phyloP scores from a whole-genome alignment of 768 basidiomycete genomes.

The Calocybe gangraenosa region DNA sequence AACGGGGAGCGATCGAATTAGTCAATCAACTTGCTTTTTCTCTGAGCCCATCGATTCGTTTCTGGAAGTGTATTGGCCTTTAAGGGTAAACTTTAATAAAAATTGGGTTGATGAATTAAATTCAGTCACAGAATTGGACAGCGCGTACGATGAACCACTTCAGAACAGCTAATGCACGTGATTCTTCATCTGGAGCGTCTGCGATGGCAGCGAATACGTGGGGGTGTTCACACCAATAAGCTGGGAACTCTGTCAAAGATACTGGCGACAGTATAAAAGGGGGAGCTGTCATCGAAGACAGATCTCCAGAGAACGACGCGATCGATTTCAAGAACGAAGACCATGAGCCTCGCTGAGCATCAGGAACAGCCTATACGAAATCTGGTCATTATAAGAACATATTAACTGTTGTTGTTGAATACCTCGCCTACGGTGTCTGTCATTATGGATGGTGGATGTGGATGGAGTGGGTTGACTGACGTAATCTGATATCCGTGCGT shows the following conservation, averaged over 20 bases:
- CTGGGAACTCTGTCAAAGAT: conserved; percentile 93
- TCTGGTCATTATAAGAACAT: too few species aligned
- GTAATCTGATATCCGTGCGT: conserved; percentile 13
- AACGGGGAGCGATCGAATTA: background rate
- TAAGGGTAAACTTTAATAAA: conserved; percentile 71
- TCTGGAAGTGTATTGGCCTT: conserved; percentile 91
- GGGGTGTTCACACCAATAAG: conserved; percentile 97
- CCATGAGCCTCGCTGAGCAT: conserved; percentile 84
- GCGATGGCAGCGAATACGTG: conserved; percentile 85
- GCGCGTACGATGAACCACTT: conserved; percentile 92
- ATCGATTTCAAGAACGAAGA: conserved; percentile 91
- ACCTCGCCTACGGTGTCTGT: conserved; percentile 26
- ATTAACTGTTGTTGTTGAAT: too few species aligned
- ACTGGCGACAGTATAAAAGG: conserved; percentile 91
- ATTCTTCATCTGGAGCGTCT: conserved; percentile 68
- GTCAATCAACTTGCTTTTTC: conserved; percentile 70
- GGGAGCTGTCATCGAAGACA: conserved; percentile 79
- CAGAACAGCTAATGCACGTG: conserved; percentile 75
- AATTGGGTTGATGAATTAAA: background rate
- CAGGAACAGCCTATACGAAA: conserved; percentile 76
- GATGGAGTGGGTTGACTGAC: background rate
- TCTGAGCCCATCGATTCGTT: conserved; percentile 96
- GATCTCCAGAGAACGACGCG: conserved; percentile 83
- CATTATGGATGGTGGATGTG: conserved; percentile 5
- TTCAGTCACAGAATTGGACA: background rate